Evolutionary conservation across 176 grass and related monocot genomes (phyloP).

Genomic region (Elaeis guineensis): DNA sequence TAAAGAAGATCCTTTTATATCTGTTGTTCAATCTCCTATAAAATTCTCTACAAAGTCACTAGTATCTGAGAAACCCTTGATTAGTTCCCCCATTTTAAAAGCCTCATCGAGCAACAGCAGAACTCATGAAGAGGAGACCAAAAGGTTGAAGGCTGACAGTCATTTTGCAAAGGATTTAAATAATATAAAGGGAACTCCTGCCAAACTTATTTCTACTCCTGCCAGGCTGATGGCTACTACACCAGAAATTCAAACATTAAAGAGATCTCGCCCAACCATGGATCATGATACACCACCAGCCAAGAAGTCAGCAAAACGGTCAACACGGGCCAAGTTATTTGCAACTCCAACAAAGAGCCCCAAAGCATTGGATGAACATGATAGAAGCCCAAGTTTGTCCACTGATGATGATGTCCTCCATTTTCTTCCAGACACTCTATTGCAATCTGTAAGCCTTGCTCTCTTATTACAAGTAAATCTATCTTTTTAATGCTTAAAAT

Average conservation of each 20-base stretch:
- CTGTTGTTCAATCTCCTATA: constrained; percentile 1
- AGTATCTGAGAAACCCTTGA: background rate
- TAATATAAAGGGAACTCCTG: constrained; percentile 47
- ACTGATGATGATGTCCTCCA: constrained; percentile 31
- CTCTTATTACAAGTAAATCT: no score
- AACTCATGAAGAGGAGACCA: background rate
- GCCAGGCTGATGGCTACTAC: constrained; percentile 42
- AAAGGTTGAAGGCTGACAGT: constrained; percentile 6
- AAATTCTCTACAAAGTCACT: background rate
- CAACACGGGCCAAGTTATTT: constrained; percentile 58
- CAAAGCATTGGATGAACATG: constrained; percentile 18
- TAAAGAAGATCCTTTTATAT: background rate
- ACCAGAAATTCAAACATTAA: constrained; percentile 39
- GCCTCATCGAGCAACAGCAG: background rate
- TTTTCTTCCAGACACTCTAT: constrained; percentile 64
- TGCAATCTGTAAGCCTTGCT: constrained; percentile 49
- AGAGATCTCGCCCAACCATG: constrained; percentile 30
- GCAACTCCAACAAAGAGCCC: constrained; percentile 47
- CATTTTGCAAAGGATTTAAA: constrained; percentile 7
- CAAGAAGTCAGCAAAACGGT: constrained; percentile 29
- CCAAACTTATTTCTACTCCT: constrained; percentile 51
- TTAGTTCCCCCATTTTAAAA: constrained; percentile 10
- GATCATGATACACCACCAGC: constrained; percentile 22
- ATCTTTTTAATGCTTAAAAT: background rate
- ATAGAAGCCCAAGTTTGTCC: constrained; percentile 9